Evolutionary conservation across 1,284 basidiomycete species (phyloP).

Genomic region (Amylostereum chailletii): DNA sequence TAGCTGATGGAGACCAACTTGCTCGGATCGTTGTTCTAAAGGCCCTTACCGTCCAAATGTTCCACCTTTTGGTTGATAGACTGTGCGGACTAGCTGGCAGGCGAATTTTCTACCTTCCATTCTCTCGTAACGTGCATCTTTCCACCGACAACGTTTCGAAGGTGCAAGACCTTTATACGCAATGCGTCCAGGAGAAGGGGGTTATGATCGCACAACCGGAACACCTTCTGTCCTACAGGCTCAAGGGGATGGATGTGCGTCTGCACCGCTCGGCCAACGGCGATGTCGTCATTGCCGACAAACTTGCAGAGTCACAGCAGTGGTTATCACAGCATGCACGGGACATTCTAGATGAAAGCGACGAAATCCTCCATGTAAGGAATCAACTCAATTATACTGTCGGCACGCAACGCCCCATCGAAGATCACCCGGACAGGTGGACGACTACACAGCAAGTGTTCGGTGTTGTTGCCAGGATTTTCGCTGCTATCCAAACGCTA

Average conservation of each 20-base stretch:
- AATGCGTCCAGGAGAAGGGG: constrained; percentile 30
- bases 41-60: constrained; percentile 34
- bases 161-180: constrained; percentile 23
- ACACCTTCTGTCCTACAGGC: constrained; percentile 40
- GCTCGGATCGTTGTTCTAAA: constrained; percentile 43
- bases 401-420: constrained; percentile 29
- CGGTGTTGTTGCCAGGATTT: constrained; percentile 10
- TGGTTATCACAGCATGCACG: constrained; percentile 28
- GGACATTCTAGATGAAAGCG: constrained; percentile 46
- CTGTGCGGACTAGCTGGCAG: constrained; percentile 34
- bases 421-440: constrained; percentile 41
- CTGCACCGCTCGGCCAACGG: not conserved
- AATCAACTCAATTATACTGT: constrained; percentile 43
- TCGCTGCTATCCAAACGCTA: not conserved
- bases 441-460: constrained; percentile 31
- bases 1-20: constrained; percentile 34
- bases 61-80: constrained; percentile 34
- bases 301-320: constrained; percentile 12
- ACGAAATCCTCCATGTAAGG: constrained; percentile 38
- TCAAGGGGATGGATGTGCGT: constrained; percentile 30
- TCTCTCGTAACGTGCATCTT: constrained; percentile 30
- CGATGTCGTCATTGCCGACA: not conserved
- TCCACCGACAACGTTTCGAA: constrained; percentile 11
- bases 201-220: constrained; percentile 43
- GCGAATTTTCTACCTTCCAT: constrained; percentile 40